These are phyloP conservation scores for Filobasidium uniguttulatum DNA, from an alignment of 1,284 basidiomycete species.

Conservation along the genomic window DNA sequence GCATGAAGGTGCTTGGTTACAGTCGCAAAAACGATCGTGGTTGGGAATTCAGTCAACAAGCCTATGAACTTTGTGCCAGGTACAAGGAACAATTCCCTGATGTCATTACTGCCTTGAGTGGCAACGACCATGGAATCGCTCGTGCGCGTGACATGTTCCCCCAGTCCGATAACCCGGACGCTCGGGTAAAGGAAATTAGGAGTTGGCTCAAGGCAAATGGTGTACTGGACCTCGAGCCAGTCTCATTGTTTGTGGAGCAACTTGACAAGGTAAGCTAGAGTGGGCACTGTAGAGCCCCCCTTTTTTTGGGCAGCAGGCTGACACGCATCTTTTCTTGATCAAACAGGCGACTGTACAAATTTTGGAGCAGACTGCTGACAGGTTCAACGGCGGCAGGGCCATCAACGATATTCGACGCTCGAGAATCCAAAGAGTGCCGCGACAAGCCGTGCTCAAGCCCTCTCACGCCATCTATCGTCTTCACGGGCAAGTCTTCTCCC, in stretches of 20 bases:
- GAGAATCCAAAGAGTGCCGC: constrained; percentile 77
- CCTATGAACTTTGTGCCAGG: constrained; percentile 55
- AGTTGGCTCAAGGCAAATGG: constrained; percentile 77
- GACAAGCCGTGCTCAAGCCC: constrained; percentile 90
- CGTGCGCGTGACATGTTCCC: constrained; percentile 49
- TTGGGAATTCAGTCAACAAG: constrained; percentile 91
- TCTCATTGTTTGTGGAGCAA: constrained; percentile 83
- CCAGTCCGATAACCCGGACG: constrained; percentile 49
- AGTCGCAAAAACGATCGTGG: constrained; percentile 66
- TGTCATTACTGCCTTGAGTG: constrained; percentile 57
- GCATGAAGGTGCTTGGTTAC: constrained; percentile 90
- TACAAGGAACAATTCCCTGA: constrained; percentile 61
- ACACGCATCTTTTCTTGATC: constrained; percentile 7
- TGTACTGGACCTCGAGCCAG: constrained; percentile 78
- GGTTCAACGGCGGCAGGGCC: constrained; percentile 49
- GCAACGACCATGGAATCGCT: constrained; percentile 51
- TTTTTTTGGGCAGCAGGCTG: constrained; percentile 4
- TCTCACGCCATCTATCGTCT: constrained; percentile 77
- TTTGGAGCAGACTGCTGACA: constrained; percentile 62
- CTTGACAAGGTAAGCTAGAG: constrained; percentile 54
- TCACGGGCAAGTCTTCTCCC: constrained; percentile 73
- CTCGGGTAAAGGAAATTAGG: constrained; percentile 61
- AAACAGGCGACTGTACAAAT: constrained; percentile 60
- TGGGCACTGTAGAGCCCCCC: neutral
- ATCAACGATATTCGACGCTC: constrained; percentile 64